Evolutionary conservation across 176 grass and related monocot genomes (phyloP).

Genomic region (Paspalum notatum): DNA sequence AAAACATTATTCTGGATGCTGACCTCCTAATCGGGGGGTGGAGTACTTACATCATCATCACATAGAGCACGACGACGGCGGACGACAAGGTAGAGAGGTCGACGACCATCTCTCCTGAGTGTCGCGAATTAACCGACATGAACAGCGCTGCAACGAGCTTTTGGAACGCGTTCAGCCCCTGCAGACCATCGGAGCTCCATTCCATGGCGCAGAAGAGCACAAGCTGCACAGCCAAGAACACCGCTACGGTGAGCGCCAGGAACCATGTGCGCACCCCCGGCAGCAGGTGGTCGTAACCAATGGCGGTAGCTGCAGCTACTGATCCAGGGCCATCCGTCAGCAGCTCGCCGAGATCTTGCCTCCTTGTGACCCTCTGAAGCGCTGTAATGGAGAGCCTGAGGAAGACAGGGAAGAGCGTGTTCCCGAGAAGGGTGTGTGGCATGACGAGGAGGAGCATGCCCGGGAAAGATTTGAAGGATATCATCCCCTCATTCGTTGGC

Average conservation of each 20-base stretch:
- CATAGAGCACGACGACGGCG: constrained; percentile 64
- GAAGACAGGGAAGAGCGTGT: constrained; percentile 69
- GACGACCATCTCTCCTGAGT: constrained; percentile 67
- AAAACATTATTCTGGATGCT: neutral
- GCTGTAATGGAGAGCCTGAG: constrained; percentile 47
- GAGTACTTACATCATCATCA: constrained; percentile 73
- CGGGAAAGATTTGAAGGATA: constrained; percentile 57
- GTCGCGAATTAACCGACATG: constrained; percentile 74
- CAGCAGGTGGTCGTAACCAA: constrained; percentile 60
- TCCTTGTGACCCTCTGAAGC: constrained; percentile 43
- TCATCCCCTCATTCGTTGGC: constrained; percentile 78
- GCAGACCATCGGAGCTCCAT: constrained; percentile 66
- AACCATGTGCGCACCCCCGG: constrained; percentile 27
- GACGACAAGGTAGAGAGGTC: constrained; percentile 58
- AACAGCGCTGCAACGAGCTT: constrained; percentile 67
- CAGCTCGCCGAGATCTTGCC: constrained; percentile 42
- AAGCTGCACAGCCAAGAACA: constrained; percentile 49
- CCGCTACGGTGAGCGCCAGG: constrained; percentile 50
- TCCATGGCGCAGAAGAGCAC: constrained; percentile 65
- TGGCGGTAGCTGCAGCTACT: neutral
- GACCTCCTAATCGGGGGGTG: neutral
- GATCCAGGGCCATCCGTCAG: neutral
- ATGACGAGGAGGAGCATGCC: constrained; percentile 67
- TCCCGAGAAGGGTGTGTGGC: constrained; percentile 63
- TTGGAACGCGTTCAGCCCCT: constrained; percentile 46